These are phyloP conservation scores for Tarenaya hassleriana DNA, from an alignment of 345 rosid genomes.

Conservation along the genomic window DNA sequence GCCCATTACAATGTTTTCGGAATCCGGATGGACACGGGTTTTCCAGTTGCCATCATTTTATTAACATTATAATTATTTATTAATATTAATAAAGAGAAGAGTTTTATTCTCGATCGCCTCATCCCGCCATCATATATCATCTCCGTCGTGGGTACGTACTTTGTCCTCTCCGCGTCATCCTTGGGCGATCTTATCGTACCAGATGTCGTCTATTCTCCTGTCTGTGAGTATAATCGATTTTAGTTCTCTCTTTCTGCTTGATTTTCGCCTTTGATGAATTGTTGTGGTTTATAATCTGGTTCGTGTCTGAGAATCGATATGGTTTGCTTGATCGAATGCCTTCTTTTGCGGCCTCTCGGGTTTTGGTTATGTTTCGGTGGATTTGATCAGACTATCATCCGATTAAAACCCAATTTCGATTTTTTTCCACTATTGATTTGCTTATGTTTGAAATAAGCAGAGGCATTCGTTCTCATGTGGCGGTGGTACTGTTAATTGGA, in stretches of 20 bases:
- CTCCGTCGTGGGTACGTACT: not conserved
- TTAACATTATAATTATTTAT: no score
- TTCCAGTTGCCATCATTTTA: no score
- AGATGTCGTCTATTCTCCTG: slow-evolving; percentile 12
- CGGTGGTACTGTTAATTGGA: not conserved
- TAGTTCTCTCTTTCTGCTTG: not conserved
- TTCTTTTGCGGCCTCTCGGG: not conserved
- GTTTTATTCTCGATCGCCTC: slow-evolving; percentile 1
- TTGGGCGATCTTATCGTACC: slow-evolving; percentile 14
- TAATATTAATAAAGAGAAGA: not conserved
- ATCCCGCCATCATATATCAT: slow-evolving; percentile 9
- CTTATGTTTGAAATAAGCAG: not conserved
- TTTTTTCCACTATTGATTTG: not conserved
- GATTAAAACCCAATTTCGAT: no score
- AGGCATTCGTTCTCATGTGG: not conserved
- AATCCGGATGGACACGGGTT: no score
- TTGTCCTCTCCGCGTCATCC: not conserved
- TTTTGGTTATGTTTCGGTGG: not conserved
- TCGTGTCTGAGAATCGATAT: not conserved
- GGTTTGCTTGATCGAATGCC: not conserved
- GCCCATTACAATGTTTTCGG: no score
- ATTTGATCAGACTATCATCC: no score
- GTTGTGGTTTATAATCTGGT: not conserved
- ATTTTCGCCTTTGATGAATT: slow-evolving; percentile 11
- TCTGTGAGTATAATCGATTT: slow-evolving; percentile 13